Evolutionary conservation across 441 rosid species (phyloP), one percentile per base, ranked within the genome.

Genomic region (Raphanus hybrid): DNA sequence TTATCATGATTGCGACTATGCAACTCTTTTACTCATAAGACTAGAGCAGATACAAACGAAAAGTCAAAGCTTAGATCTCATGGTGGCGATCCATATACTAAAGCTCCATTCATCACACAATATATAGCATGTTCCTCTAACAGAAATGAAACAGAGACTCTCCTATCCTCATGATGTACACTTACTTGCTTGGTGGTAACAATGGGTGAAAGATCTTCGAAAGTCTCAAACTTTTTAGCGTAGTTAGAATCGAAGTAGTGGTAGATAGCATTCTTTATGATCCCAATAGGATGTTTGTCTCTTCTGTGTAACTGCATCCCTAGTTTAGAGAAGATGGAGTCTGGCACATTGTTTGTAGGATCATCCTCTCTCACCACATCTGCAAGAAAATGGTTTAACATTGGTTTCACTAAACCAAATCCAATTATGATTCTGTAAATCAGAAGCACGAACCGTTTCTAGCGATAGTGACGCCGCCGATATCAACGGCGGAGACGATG

Each of bases 321-420:
- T 8, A 95, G 87, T 71, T 95, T 95, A 1, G 96, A 79, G 76
- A 90, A 95, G 43, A 93, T 92, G 0, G 95, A 76, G 78, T 95
- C 97, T 3, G 97, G 96, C 58, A 95, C 91, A 84, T 95, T 95
- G 88, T 95, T 95, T 16, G 96, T 87, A 12, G 98, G 97, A 68
- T 90, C 99, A 66, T 90, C 98, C 81, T 95, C 97, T 85, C 86
- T 87, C 80, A 95, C 92, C 62, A 95, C 90, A 87, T 95, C 61
- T 55, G 29, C 61, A 18, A 8, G 8, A 3, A 18, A 50, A 37
- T 0, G 23, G 23, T 15, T 54, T 2, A 54, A 16, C 59, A 50
- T 50, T 50, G 14, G 12, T 41, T 41, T 4, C 48, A 10, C 48
- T 3, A 41, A 41, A 3, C 3, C 11, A 54, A 74, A 62, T 48